A percentile compares a stretch with the other conserved stretches of the same genome.
phyloP scores from a whole-genome alignment of 2,329 filamentous ascomycete species.

The Zymoseptoria ardabiliae region DNA sequence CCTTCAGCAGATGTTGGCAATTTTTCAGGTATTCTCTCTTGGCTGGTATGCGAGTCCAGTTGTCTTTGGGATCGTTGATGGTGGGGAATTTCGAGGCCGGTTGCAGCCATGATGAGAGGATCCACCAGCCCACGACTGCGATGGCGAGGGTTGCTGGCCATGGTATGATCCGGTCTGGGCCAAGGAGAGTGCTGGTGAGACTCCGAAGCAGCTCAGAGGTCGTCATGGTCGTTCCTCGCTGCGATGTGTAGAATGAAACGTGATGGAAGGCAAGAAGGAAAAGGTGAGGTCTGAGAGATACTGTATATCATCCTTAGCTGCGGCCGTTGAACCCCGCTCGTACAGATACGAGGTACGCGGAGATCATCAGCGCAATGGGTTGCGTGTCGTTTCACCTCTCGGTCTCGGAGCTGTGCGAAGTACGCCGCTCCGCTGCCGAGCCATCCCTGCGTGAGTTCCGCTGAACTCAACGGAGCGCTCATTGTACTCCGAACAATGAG shows the following conservation, averaged over 20 bases:
- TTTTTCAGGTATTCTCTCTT: not conserved
- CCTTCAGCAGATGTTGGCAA: not conserved
- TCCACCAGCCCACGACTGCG: not conserved
- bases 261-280: not conserved
- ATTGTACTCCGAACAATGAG: too few relatives aligned
- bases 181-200: not conserved
- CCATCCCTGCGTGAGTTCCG: too few relatives aligned
- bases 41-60: not conserved
- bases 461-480: too few relatives aligned
- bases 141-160: not conserved
- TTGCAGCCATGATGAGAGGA: not conserved
- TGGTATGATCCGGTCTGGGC: not conserved
- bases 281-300: not conserved
- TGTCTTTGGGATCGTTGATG: not conserved
- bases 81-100: not conserved
- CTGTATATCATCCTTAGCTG: not conserved
- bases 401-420: too few relatives aligned
- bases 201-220: not conserved
- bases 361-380: too few relatives aligned
- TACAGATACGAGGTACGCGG: not conserved
- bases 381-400: too few relatives aligned
- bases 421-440: too few relatives aligned
- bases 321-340: not conserved
- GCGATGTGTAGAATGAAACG: not conserved
- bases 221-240: not conserved